A percentile compares a stretch with the other conserved stretches of the same genome.
phyloP scores from a whole-genome alignment of 768 basidiomycete species.

The Agrocybe pediades region DNA sequence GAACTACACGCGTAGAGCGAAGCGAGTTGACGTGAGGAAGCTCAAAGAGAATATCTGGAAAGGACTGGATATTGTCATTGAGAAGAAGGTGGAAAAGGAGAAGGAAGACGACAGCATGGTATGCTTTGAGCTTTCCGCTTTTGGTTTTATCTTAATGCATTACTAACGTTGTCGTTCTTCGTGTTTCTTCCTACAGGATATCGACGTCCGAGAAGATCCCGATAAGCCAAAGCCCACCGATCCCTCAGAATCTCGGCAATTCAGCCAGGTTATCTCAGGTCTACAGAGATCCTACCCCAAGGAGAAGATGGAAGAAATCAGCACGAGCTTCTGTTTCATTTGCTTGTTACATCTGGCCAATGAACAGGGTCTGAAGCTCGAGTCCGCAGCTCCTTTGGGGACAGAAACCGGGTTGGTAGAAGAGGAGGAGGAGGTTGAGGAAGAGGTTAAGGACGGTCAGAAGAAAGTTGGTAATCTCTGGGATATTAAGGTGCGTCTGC shows the following conservation, averaged over 20 bases:
- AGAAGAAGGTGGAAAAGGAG: slow-evolving; percentile 42
- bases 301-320: slow-evolving; percentile 98
- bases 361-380: slow-evolving; percentile 90
- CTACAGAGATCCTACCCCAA: slow-evolving; percentile 82
- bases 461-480: slow-evolving; percentile 71
- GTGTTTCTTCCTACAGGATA: slow-evolving; percentile 44
- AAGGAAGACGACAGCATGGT: slow-evolving; percentile 55
- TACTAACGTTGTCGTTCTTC: not conserved
- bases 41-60: slow-evolving; percentile 99
- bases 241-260: slow-evolving; percentile 66
- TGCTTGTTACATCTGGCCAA: slow-evolving; percentile 96
- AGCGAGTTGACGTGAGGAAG: slow-evolving; percentile 94
- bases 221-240: slow-evolving; percentile 48
- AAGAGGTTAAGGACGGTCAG: slow-evolving; percentile 20
- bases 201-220: slow-evolving; percentile 41
- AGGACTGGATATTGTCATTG: slow-evolving; percentile 76
- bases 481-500: slow-evolving; percentile 63
- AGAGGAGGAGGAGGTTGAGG: slow-evolving; percentile 24
- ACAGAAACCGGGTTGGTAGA: too few relatives aligned
- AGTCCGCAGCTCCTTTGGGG: slow-evolving; percentile 43
- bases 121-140: slow-evolving; percentile 12
- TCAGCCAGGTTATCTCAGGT: slow-evolving; percentile 80
- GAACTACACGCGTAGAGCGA: slow-evolving; percentile 93
- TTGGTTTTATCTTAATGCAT: not conserved
- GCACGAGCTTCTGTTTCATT: slow-evolving; percentile 99